phyloP scores from a whole-genome alignment of 2,329 filamentous ascomycete genomes.

The Colletotrichum spaethianum region DNA sequence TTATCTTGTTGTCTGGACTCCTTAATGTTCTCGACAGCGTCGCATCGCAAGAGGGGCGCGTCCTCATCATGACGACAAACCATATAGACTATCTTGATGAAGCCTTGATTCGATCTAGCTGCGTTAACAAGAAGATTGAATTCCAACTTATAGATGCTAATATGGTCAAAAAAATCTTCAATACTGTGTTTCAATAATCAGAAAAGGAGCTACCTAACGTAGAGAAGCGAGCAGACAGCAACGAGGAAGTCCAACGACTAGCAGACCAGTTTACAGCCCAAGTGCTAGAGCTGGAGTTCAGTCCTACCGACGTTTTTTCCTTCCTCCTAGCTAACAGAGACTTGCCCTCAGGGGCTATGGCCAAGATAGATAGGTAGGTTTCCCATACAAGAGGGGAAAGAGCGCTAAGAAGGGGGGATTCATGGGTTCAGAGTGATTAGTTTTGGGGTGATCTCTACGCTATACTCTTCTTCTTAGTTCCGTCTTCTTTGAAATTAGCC shows the following conservation, averaged over 20 bases:
- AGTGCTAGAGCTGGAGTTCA: background rate
- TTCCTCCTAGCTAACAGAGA: slow-evolving; percentile 4
- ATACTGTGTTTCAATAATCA: background rate
- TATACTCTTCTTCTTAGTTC: background rate
- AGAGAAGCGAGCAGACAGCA: background rate
- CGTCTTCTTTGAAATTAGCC: background rate
- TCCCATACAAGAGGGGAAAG: background rate
- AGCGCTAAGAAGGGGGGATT: background rate
- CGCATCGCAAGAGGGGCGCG: slow-evolving; percentile 42
- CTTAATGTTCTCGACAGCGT: slow-evolving; percentile 45
- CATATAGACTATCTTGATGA: slow-evolving; percentile 44
- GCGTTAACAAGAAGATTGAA: slow-evolving; percentile 72
- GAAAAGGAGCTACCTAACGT: background rate
- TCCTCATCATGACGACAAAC: slow-evolving; percentile 48
- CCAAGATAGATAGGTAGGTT: background rate
- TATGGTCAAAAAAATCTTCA: background rate
- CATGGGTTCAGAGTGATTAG: background rate
- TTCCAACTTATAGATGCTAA: slow-evolving; percentile 4
- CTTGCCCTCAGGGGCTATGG: background rate
- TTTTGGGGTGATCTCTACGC: background rate
- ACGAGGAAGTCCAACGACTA: background rate
- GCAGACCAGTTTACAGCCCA: background rate
- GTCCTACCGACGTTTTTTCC: slow-evolving; percentile 1
- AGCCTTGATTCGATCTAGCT: slow-evolving; percentile 50
- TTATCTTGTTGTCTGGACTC: slow-evolving; percentile 40